Evolutionary conservation across 306 rosid genomes (phyloP), one percentile per base, ranked within the genome.

Genomic region (Vachellia pachyceras): DNA sequence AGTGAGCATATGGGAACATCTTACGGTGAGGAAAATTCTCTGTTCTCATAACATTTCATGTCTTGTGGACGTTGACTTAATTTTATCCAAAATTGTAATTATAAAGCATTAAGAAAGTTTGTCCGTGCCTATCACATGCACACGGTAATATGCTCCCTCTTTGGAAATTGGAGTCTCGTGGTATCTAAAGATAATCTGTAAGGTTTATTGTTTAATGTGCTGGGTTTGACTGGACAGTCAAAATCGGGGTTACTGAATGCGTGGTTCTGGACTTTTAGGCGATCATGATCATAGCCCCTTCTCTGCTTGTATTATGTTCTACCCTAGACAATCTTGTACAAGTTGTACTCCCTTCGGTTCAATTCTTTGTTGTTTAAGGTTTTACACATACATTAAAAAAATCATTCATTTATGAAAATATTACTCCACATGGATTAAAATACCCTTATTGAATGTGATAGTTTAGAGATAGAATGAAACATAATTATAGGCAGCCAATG

Each of bases 221-320:
- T 68, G n/a, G 71, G 40, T 46, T 72, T 72, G 68, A n/a, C 49
- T 60, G 7, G 45, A 37, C 52, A 57, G 71, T 52, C 74, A 54
- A 64, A 18, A 70, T 18, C 3, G 33, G 50, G 82, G 25, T 40
- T 81, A 11, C 17, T 33, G 35, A 13, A 46, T 61, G 70, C 46
- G 72, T 60, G 73, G 52, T 13, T 67, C 61, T 61, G 68, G 41
- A 61, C 68, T 61, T 61, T 61, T 77, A 20, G 22, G 58, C 58
- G 65, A 22, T 42, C 73, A 45, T 42, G 20, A 55, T 42, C 18
- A 14, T 64, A 42, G 65, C 15, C 55, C 15, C 20, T 79, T 72
- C 25, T 70, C 57, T 75, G 23, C 65, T 78, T 23, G 18, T 33
- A 50, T 72, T 55, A 22, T 54, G 18, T 66, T 65, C 52, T 61